A percentile compares a stretch with the other conserved stretches of the same genome.
These are phyloP conservation scores for Beauveria brongniartii DNA, from an alignment of 2,329 filamentous ascomycete species.

Conservation along the genomic window DNA sequence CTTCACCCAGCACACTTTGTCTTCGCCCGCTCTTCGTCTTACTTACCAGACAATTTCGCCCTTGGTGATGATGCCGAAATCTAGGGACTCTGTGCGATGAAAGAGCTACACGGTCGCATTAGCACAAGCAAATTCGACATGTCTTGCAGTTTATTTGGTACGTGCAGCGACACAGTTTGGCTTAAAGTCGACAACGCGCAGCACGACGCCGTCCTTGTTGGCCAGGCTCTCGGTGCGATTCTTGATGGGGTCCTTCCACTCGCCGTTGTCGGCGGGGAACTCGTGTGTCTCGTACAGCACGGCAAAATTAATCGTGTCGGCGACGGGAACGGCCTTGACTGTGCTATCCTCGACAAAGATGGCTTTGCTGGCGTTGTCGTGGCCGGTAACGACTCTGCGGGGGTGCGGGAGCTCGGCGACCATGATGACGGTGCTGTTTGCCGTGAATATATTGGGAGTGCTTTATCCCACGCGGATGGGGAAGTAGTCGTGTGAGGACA, in stretches of 20 bases:
- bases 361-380: slow-evolving; percentile 13
- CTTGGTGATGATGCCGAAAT: slow-evolving; percentile 16
- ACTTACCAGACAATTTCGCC: slow-evolving; percentile 16
- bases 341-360: slow-evolving; percentile 13
- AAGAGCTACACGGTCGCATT: slow-evolving; percentile 11
- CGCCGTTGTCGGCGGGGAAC: slow-evolving; percentile 16
- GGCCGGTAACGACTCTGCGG: slow-evolving; percentile 16
- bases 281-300: slow-evolving; percentile 17
- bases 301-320: slow-evolving; percentile 13
- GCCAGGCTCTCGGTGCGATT: slow-evolving; percentile 14
- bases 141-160: not conserved
- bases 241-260: slow-evolving; percentile 15
- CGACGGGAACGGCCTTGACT: slow-evolving; percentile 7
- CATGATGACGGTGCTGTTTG: not conserved
- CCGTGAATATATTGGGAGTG: not conserved
- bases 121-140: not conserved
- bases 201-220: slow-evolving; percentile 15
- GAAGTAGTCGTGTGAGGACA: too few species aligned
- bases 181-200: slow-evolving; percentile 16
- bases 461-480: not conserved
- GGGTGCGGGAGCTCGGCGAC: slow-evolving; percentile 11
- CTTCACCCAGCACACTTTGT: not conserved
- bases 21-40: not conserved
- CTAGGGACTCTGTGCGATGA: slow-evolving; percentile 17
- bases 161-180: slow-evolving; percentile 13